Conservation (phyloP, 169 alveolate genomes). For the Plasmodium gonderi region DNA sequence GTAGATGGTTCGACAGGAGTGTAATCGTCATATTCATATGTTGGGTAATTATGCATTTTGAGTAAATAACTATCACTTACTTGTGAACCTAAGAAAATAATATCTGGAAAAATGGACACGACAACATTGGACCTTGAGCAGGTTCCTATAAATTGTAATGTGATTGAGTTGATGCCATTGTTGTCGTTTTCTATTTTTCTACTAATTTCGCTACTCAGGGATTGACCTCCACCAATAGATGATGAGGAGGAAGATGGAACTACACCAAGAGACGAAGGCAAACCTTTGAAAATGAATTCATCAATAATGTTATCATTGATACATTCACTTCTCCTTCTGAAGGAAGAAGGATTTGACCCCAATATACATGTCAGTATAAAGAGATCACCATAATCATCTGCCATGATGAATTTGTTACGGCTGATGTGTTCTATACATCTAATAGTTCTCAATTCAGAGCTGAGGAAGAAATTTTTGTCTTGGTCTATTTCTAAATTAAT, state of each 20-base stretch:
- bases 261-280: too few relatives aligned
- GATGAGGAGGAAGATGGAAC: too few relatives aligned
- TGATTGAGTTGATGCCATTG: slow-evolving; percentile 13
- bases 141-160: slow-evolving; percentile 55
- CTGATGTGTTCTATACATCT: slow-evolving; percentile 34
- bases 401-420: slow-evolving; percentile 21
- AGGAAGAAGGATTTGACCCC: neutral
- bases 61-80: slow-evolving; percentile 68
- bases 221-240: too few relatives aligned
- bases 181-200: neutral
- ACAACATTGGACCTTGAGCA: slow-evolving; percentile 62
- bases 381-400: slow-evolving; percentile 73
- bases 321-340: neutral
- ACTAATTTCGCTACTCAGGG: neutral
- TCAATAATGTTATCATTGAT: neutral
- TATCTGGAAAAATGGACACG: slow-evolving; percentile 46
- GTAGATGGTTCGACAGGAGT: slow-evolving; percentile 32
- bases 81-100: slow-evolving; percentile 57
- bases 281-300: neutral
- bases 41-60: slow-evolving; percentile 51
- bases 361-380: slow-evolving; percentile 31
- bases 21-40: slow-evolving; percentile 9
- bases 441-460: slow-evolving; percentile 68
- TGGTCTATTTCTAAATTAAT: slow-evolving; percentile 25
- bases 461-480: slow-evolving; percentile 34